These are phyloP conservation scores for Dovyalis caffra DNA, from an alignment of 345 rosid genomes.

Conservation along the genomic window DNA sequence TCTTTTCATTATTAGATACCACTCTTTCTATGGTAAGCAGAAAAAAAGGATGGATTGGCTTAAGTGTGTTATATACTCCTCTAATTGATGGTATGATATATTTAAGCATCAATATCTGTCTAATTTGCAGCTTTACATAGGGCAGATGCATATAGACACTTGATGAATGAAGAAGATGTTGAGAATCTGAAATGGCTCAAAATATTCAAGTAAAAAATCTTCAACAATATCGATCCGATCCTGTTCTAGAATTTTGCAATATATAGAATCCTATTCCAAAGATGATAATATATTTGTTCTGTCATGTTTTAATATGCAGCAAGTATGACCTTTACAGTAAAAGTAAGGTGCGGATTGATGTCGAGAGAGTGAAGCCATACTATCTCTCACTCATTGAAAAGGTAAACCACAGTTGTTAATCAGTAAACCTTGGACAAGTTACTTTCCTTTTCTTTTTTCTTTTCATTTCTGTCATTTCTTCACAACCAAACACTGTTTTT, in stretches of 20 bases:
- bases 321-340: conserved; percentile 87
- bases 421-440: background rate
- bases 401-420: conserved; percentile 13
- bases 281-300: too few species aligned
- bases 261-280: too few species aligned
- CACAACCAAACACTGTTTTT: too few species aligned
- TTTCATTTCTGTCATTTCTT: too few species aligned
- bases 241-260: background rate
- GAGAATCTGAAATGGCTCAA: conserved; percentile 74
- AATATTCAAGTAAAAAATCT: conserved; percentile 62
- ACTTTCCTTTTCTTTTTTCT: background rate
- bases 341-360: conserved; percentile 68
- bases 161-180: conserved; percentile 64
- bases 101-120: too few species aligned
- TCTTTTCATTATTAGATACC: conserved; percentile 68
- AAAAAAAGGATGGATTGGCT: too few species aligned
- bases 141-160: conserved; percentile 58
- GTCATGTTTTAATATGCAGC: conserved; percentile 38
- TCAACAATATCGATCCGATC: too few species aligned
- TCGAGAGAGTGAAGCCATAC: conserved; percentile 71
- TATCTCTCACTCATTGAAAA: conserved; percentile 64
- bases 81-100: too few species aligned
- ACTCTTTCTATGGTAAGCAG: conserved; percentile 72
- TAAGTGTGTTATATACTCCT: too few species aligned
- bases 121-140: conserved; percentile 55